These are phyloP conservation scores for Coniochaeta prunicola DNA, from an alignment of 2,329 filamentous ascomycete species.

Conservation along the genomic window DNA sequence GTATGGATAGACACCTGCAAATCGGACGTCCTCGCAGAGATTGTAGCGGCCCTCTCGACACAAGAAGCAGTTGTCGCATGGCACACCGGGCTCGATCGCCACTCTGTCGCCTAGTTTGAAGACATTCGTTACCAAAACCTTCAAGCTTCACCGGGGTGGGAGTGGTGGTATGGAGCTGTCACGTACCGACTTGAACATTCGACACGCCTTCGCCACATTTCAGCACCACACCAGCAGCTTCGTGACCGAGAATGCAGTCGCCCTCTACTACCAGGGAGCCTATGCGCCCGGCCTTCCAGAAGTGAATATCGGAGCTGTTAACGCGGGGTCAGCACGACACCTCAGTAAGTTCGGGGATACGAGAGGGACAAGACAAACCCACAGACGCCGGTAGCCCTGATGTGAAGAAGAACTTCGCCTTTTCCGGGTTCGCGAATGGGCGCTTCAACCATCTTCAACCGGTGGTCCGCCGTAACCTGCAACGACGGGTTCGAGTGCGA, in stretches of 20 bases:
- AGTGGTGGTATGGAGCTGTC: no score
- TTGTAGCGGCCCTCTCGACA: constrained; percentile 56
- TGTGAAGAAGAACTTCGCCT: constrained; percentile 52
- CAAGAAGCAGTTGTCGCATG: constrained; percentile 53
- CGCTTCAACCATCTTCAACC: constrained; percentile 47
- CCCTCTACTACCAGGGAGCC: constrained; percentile 54
- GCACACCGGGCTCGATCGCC: constrained; percentile 59
- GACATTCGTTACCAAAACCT: constrained; percentile 28
- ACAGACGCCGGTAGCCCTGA: constrained; percentile 58
- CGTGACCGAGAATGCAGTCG: constrained; percentile 59
- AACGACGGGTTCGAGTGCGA: constrained; percentile 43
- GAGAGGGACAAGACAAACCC: constrained; percentile 43
- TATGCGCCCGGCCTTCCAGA: constrained; percentile 59
- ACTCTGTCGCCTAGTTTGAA: constrained; percentile 49
- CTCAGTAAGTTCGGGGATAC: no score
- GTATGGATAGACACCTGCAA: constrained; percentile 55
- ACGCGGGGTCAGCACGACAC: no score
- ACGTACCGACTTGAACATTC: constrained; percentile 33
- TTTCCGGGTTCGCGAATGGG: constrained; percentile 34
- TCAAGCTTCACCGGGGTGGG: no score
- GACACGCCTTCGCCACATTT: constrained; percentile 47
- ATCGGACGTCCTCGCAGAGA: constrained; percentile 54
- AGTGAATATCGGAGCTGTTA: constrained; percentile 61
- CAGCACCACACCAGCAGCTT: constrained; percentile 54
- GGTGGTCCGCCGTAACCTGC: constrained; percentile 53